A percentile compares a stretch with the other conserved stretches of the same genome.
Conservation (phyloP, 805 yeast genomes). For the Candida fluviatilis region DNA sequence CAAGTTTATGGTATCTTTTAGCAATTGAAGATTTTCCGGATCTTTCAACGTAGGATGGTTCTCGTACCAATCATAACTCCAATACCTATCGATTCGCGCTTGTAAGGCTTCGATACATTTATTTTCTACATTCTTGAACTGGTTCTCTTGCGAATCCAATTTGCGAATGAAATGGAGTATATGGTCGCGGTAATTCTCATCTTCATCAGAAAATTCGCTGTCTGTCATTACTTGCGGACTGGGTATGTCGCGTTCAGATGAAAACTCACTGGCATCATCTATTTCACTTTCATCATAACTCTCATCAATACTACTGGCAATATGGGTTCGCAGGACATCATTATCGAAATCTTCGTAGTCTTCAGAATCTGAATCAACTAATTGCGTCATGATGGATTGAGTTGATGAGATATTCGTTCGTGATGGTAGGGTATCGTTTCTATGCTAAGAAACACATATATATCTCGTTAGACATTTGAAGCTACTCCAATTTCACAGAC, state of each 20-base stretch:
- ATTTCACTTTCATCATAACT: background rate
- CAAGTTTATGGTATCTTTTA: conserved; percentile 1
- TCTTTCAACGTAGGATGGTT: conserved; percentile 1
- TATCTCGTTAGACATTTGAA: too few species aligned
- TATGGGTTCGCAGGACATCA: background rate
- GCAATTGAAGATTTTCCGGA: background rate
- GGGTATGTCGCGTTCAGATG: too few species aligned
- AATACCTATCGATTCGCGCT: background rate
- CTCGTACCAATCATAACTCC: conserved; percentile 2
- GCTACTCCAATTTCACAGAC: too few species aligned
- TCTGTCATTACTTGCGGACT: too few species aligned
- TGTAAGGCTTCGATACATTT: background rate
- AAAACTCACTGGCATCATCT: background rate
- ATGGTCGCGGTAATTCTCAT: background rate
- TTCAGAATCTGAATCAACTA: background rate
- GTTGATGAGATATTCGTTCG: too few species aligned
- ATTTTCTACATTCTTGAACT: conserved; percentile 1
- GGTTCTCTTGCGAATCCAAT: background rate
- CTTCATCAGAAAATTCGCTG: background rate
- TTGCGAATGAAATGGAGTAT: background rate
- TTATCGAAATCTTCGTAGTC: conserved; percentile 1
- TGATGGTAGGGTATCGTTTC: too few species aligned
- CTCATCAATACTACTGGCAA: background rate
- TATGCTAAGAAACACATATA: too few species aligned
- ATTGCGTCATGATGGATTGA: background rate